Evolutionary conservation across 352 stramenopile species (phyloP), one percentile per base, ranked within the genome.

Genomic region (Pythium aristosporum): DNA sequence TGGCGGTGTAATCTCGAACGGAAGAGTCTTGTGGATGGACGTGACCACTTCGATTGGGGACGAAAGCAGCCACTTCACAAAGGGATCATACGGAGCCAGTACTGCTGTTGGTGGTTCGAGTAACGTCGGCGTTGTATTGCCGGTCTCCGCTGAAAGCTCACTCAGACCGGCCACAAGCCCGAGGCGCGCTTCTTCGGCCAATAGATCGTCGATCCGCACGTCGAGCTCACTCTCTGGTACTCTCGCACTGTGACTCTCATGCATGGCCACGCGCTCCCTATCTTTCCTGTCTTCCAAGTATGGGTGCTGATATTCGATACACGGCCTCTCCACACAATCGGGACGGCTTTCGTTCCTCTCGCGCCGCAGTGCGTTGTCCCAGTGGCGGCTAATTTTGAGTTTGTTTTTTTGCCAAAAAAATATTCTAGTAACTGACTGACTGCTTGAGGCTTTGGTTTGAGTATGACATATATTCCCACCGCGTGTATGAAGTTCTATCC

Each of bases 11-110:
- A 70, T 9, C 16, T 61, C 50, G 34, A 77, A 77, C 28, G 75
- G 72, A 15, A 73, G 36, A 0, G 36, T 51, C 23, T 49, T 66
- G 50, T 74, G 73, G 39, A 80, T 60, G 41, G 46, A 74, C 28
- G 66, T 64, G 20, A 89, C 71, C 36, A 87, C 73, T 50, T 87
- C 76, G 2, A 73, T 67, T 2, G 76, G 59, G 16, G 78, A 66
- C 8, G 71, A 62, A 11, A 91, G 70, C 13, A 91, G 46, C 82
- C 82, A 91, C 25, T 65, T 71, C 55, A 91, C 80, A 47, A 91
- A 89, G 1, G 76, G 73, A 28, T 82, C 71, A 51, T 76, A 91
- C 7, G 61, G 68, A 6, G 51, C 65, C 11, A 91, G 55, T 21
- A 61, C 66, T 28, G 53, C 54, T 6, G 76, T 84, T 9, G 81